Percentiles rank a stretch among this genome's conserved stretches.
These are phyloP conservation scores for Vitis rupestris DNA, from an alignment of 164 flowering plant genomes.

Conservation along the genomic window DNA sequence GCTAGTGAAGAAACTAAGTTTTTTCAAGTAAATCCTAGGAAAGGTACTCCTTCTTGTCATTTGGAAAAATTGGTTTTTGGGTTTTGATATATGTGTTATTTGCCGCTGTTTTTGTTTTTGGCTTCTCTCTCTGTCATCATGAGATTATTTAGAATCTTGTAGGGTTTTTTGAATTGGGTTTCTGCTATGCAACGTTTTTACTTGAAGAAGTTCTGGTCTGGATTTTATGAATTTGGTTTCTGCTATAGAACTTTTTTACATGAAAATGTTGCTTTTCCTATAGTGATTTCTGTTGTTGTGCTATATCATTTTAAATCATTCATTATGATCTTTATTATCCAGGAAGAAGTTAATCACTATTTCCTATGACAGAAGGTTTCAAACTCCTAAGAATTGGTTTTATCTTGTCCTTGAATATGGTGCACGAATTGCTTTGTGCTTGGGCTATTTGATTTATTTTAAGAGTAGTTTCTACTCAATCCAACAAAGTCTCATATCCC, in stretches of 20 bases:
- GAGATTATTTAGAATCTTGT: too few relatives aligned
- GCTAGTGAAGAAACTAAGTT: slow-evolving; percentile 34
- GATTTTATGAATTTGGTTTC: too few relatives aligned
- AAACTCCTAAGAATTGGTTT: too few relatives aligned
- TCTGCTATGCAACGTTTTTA: too few relatives aligned
- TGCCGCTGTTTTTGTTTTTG: too few relatives aligned
- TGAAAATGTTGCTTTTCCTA: neutral
- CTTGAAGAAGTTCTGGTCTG: too few relatives aligned
- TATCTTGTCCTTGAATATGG: neutral
- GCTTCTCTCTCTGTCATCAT: too few relatives aligned
- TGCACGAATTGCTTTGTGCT: neutral
- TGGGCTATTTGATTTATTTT: neutral
- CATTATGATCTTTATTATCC: neutral
- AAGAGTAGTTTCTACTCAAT: neutral
- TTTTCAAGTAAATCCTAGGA: slow-evolving; percentile 16
- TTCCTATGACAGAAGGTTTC: neutral
- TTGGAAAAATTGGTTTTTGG: neutral
- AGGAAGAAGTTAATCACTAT: neutral
- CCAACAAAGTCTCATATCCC: too few relatives aligned
- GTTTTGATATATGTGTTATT: too few relatives aligned
- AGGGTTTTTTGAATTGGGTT: too few relatives aligned
- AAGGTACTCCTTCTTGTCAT: slow-evolving; percentile 27
- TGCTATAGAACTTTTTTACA: too few relatives aligned
- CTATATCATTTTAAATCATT: neutral
- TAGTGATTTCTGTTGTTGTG: neutral